Conservation (phyloP, 345 rosid genomes). For the Ceriops zippeliana region DNA sequence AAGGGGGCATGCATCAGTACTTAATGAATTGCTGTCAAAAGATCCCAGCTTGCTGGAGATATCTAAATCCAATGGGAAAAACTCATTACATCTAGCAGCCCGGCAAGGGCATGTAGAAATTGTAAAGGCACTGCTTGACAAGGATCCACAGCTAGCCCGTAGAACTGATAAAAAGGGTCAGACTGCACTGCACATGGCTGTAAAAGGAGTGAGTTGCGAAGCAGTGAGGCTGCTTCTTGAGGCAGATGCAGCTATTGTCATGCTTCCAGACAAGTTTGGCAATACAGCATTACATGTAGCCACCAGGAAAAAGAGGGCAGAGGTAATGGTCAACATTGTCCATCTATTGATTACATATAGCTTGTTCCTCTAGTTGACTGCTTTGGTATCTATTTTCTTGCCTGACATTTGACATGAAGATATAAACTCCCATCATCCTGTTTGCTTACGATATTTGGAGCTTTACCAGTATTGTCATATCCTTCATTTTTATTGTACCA, state of each 20-base stretch:
- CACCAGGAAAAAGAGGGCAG: constrained; percentile 75
- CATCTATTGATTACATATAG: not conserved
- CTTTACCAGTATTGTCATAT: too few species aligned
- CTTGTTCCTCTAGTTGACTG: not conserved
- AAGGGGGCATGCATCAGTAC: constrained; percentile 62
- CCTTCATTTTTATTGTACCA: too few species aligned
- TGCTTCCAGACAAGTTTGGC: constrained; percentile 85
- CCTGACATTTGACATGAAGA: too few species aligned
- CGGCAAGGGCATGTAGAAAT: constrained; percentile 88
- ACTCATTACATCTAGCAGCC: constrained; percentile 83
- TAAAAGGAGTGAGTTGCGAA: constrained; percentile 69
- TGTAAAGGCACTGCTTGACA: constrained; percentile 57
- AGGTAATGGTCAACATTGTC: constrained; percentile 41
- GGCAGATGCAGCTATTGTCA: constrained; percentile 67
- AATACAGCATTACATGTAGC: constrained; percentile 80
- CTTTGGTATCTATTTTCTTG: too few species aligned
- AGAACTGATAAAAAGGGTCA: constrained; percentile 91
- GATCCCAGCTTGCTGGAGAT: constrained; percentile 61
- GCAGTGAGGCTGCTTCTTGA: constrained; percentile 71
- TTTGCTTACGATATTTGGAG: too few species aligned
- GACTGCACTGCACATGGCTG: constrained; percentile 94
- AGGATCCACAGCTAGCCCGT: constrained; percentile 73
- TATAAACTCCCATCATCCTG: too few species aligned
- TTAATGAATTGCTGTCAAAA: constrained; percentile 54
- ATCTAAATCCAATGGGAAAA: constrained; percentile 73